phyloP scores from a whole-genome alignment of 345 rosid genomes.

The Salix koriyanagi region DNA sequence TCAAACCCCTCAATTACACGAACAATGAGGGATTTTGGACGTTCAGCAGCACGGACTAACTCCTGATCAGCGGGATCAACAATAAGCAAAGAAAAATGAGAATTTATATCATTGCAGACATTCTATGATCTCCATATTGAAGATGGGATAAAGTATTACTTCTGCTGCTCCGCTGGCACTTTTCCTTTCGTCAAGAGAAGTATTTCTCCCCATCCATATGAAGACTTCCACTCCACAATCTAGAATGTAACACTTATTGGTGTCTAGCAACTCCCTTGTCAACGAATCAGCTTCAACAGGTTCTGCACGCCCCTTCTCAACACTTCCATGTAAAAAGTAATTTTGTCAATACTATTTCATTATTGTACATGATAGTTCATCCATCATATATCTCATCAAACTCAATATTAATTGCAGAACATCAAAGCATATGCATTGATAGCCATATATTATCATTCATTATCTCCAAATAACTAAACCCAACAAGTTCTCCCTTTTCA shows the following conservation, averaged over 20 bases:
- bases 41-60: constrained; percentile 48
- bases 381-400: background rate
- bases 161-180: constrained; percentile 76
- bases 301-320: constrained; percentile 78
- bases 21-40: constrained; percentile 47
- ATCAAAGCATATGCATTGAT: background rate
- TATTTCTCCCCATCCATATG: constrained; percentile 93
- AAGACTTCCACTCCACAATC: constrained; percentile 85
- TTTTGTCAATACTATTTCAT: constrained; percentile 24
- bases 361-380: constrained; percentile 1
- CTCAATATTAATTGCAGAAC: background rate
- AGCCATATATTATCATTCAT: too few relatives aligned
- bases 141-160: constrained; percentile 36
- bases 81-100: background rate
- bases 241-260: constrained; percentile 76
- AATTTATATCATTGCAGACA: background rate
- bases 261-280: constrained; percentile 67
- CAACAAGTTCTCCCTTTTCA: too few relatives aligned
- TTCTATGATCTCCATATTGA: background rate
- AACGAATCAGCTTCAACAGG: constrained; percentile 65
- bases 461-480: too few relatives aligned
- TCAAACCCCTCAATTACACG: constrained; percentile 56
- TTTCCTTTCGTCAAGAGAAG: constrained; percentile 86
- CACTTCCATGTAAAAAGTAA: constrained; percentile 21
- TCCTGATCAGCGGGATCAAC: constrained; percentile 39